Percentiles rank a stretch among this genome's conserved stretches.
Conservation (phyloP, 352 stramenopile genomes). For the Aphanomyces cochlioides region DNA sequence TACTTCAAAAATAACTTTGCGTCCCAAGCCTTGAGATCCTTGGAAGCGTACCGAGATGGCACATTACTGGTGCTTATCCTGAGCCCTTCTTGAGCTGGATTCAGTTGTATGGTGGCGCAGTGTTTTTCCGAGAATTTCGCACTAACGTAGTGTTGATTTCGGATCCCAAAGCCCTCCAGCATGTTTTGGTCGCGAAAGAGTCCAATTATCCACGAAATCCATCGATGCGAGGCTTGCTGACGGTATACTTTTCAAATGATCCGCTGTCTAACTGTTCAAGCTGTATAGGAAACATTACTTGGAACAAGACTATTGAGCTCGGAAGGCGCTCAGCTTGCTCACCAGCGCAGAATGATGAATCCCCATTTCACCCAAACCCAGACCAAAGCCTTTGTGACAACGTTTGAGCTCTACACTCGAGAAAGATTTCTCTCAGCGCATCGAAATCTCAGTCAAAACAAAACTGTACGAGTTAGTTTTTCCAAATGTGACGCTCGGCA, state of each 20-base stretch:
- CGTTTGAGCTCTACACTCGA: background rate
- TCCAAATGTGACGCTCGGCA: slow-evolving; percentile 13
- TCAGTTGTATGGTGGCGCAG: background rate
- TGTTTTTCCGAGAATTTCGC: slow-evolving; percentile 2
- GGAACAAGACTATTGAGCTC: slow-evolving; percentile 18
- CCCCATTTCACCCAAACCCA: slow-evolving; percentile 1
- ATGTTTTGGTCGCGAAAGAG: slow-evolving; percentile 11
- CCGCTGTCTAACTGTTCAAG: background rate
- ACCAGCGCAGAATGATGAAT: slow-evolving; percentile 13
- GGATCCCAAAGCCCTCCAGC: slow-evolving; percentile 17
- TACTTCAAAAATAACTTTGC: background rate
- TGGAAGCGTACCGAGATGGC: background rate
- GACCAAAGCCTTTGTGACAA: slow-evolving; percentile 16
- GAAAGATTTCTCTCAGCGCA: background rate
- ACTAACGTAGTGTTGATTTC: slow-evolving; percentile 6
- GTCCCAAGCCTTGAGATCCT: background rate
- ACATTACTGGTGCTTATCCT: slow-evolving; percentile 1
- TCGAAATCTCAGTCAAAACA: background rate
- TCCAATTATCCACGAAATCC: slow-evolving; percentile 20
- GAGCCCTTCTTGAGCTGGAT: slow-evolving; percentile 19
- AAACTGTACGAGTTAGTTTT: slow-evolving; percentile 18
- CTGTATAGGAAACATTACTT: background rate
- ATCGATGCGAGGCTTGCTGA: background rate
- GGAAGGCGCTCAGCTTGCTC: background rate
- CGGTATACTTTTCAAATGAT: background rate